Evolutionary conservation across 805 yeast genomes (phyloP).

Genomic region (Wickerhamomyces bovis): DNA sequence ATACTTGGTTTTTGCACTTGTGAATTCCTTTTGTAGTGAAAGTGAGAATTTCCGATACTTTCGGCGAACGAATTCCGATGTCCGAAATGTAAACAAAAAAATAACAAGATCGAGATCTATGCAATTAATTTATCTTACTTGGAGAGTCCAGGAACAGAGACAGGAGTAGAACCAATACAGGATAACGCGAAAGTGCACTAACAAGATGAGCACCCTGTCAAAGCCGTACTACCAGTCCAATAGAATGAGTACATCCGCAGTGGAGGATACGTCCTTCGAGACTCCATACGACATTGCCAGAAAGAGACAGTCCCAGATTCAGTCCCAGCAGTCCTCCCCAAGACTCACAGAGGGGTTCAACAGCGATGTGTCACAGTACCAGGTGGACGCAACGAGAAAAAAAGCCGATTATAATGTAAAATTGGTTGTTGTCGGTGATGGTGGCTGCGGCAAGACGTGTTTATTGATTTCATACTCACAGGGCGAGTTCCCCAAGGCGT

Average conservation of each 20-base stretch:
- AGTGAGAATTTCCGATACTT: too few relatives aligned
- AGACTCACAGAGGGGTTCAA: not conserved
- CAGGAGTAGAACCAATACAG: not conserved
- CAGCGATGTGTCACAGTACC: constrained; percentile 23
- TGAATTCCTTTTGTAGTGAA: not conserved
- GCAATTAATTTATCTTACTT: not conserved
- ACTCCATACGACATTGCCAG: constrained; percentile 26
- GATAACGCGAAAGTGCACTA: too few relatives aligned
- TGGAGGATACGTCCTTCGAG: constrained; percentile 16
- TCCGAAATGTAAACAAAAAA: not conserved
- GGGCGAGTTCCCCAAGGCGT: constrained; percentile 61
- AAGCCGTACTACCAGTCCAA: constrained; percentile 1
- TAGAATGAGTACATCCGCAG: not conserved
- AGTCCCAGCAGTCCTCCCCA: constrained; percentile 1
- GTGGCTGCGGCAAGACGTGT: constrained; percentile 89
- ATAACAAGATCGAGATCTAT: not conserved
- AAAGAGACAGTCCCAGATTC: constrained; percentile 14
- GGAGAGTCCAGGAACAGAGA: not conserved
- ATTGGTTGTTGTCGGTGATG: constrained; percentile 82
- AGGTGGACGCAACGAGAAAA: constrained; percentile 20
- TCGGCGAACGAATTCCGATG: not conserved
- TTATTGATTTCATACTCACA: constrained; percentile 59
- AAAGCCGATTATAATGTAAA: constrained; percentile 39
- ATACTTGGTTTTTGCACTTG: not conserved
- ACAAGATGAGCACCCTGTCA: not conserved